Base-by-base conservation (phyloP, 345 rosid species). In the Salix dunnii region DNA sequence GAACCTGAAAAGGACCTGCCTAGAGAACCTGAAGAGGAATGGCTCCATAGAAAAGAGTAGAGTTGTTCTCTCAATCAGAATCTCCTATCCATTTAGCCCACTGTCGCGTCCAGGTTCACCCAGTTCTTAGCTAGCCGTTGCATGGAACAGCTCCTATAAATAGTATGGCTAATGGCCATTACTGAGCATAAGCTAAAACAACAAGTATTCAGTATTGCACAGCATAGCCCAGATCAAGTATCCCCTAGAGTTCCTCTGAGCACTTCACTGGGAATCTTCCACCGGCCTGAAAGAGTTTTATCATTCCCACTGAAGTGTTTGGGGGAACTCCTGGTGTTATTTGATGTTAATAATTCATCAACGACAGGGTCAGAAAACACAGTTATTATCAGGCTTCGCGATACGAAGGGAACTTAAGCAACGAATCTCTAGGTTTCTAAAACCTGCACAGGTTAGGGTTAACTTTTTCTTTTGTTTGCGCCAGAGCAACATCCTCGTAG, bases 241-340 rank as follows among this genome's bases (percentile, higher is more conserved):
- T 83, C 77, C 62, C 86, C 84, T 51, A 74, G 83, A 81, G 90
- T 85, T 84, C 85, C 83, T 71, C 38, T 27, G 82, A 82, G 27
- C 86, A 84, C 88, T 84, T 89, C 90, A 86, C 10, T 80, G 80
- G 77, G 77, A 70, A 43, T 36, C 35, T 31, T 5, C 18, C 9
- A 31, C 11, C 28, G 53, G 14, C 43, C 46, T 2, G 13, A 51
- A 31, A 48, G 27, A 55, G 61, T 17, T 10, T 31, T 51, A 51
- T 2, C 27, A 6, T 71, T 18, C 76, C 76, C 30, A 84, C 81
- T 86, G 87, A 86, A 89, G 85, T 86, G 92, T 87, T 87, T 86
- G 87, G 88, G 86, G 87, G 88, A 86, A 85, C 92, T 87, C 88
- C 58, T 35, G 84, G 84, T 77, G 72, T 67, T 68, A 67, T 73